Evolutionary conservation across 164 flowering plant genomes (phyloP), one percentile per base, ranked within the genome.

Genomic region (Dillenia turbinata): DNA sequence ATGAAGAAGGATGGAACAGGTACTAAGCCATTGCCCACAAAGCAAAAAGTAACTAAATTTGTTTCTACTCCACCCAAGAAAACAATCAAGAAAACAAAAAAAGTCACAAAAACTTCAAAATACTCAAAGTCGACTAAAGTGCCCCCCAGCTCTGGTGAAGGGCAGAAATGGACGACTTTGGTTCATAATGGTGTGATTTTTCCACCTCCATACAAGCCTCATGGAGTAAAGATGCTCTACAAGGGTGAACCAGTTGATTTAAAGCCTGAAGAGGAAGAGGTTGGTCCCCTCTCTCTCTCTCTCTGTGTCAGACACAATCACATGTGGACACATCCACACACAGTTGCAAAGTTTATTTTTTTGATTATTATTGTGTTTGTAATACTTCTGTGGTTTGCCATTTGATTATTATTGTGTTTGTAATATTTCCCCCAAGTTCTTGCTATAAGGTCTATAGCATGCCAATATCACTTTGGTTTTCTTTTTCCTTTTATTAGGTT

Each of bases 241-340:
- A 85, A 92, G 52, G 89, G 90, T 57, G 78, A 83, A 71, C 85
- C 87, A 17, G 85, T 95, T 69, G 85, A 87, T 69, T 73, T 95
- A 66, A 92, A 92, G 68, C 90, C 97, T 33, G 94, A 78, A 69
- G 96, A 95, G 67, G 99, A 95, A 75, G 99, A 95, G 93, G 99
- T 95, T 24, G 2, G 13, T 61, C 22, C 52, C 47, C 5, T 54
- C 60, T 62, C 16, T 49, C 57, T 57, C 24, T 60, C 15, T 11
- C n/a, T 62, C 54, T 47, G 40, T 33, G 2, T 26, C 40, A 5
- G 40, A 33, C 7, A 33, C 40, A 33, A 33, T 55, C 49, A 2
- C 40, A 33, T 6, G 40, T 33, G 40, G 7, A 33, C 40, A 33
- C 40, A 33, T 33, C 40, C 40, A 33, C 40, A 26, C 4, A 33